Evolutionary conservation across 352 stramenopile genomes (phyloP).

Genomic region (Pythium aquatile): DNA sequence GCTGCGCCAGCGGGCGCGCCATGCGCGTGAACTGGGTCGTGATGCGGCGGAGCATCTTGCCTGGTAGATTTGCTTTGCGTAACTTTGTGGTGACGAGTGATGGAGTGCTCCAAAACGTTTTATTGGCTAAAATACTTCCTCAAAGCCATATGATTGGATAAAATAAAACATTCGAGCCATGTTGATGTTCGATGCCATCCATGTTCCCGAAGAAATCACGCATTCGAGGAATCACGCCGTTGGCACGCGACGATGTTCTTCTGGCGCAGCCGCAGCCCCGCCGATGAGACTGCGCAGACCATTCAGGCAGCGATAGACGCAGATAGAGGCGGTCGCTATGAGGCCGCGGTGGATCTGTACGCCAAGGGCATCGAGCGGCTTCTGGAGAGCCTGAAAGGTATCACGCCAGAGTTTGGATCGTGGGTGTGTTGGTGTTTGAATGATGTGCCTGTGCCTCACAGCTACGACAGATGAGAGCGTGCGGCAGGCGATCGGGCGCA

Average conservation of each 20-base stretch:
- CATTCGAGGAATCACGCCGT: not conserved
- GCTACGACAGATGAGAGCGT: slow-evolving; percentile 36
- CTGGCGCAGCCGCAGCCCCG: slow-evolving; percentile 32
- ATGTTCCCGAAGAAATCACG: slow-evolving; percentile 1
- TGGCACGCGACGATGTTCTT: slow-evolving; percentile 40
- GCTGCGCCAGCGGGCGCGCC: slow-evolving; percentile 15
- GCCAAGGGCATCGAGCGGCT: slow-evolving; percentile 72
- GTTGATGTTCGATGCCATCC: slow-evolving; percentile 17
- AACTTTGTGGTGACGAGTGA: slow-evolving; percentile 20
- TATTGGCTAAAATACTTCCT: slow-evolving; percentile 9
- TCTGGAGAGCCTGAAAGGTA: slow-evolving; percentile 60
- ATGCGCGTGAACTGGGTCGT: slow-evolving; percentile 19
- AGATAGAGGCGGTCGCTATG: slow-evolving; percentile 46
- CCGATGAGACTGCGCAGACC: slow-evolving; percentile 45
- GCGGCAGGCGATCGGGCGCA: slow-evolving; percentile 33
- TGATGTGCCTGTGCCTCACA: slow-evolving; percentile 19
- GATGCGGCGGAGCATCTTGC: slow-evolving; percentile 30
- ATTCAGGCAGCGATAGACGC: slow-evolving; percentile 57
- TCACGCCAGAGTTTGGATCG: not conserved
- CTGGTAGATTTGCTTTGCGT: not conserved
- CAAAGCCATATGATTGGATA: slow-evolving; percentile 21
- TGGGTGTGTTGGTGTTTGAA: not conserved
- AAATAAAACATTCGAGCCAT: slow-evolving; percentile 4
- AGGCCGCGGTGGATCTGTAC: slow-evolving; percentile 67
- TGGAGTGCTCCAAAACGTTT: slow-evolving; percentile 5